Percentiles rank a stretch among this genome's conserved stretches.
These are phyloP conservation scores for Rhynchosporium agropyri DNA, from an alignment of 2,329 filamentous ascomycete genomes.

Conservation along the genomic window DNA sequence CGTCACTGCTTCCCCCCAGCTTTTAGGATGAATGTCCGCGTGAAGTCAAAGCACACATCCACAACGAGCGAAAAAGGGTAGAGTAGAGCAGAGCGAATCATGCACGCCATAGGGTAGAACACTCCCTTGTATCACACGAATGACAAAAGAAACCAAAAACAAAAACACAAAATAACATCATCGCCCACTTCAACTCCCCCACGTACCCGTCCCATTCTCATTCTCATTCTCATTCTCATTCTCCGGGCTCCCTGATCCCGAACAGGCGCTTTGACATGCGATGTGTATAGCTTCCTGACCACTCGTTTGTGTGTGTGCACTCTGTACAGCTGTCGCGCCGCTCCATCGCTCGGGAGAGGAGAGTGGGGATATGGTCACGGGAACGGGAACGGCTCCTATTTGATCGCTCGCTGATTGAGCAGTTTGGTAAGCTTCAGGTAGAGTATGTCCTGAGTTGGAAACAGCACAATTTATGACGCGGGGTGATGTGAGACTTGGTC, in stretches of 20 bases:
- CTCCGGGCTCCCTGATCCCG: background rate
- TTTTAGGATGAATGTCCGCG: no score
- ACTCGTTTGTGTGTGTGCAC: background rate
- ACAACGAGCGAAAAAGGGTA: no score
- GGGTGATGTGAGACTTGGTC: slow-evolving; percentile 14
- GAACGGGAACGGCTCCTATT: no score
- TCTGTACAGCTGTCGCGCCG: slow-evolving; percentile 14
- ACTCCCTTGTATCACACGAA: no score
- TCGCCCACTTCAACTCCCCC: slow-evolving; percentile 17
- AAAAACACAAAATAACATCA: background rate
- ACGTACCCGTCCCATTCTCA: slow-evolving; percentile 11
- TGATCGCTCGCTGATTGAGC: no score
- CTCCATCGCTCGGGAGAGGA: slow-evolving; percentile 17
- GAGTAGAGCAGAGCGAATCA: no score
- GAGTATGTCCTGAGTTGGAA: background rate
- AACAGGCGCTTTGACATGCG: background rate
- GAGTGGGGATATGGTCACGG: background rate
- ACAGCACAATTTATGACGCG: slow-evolving; percentile 7
- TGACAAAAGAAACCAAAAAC: no score
- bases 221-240: no score
- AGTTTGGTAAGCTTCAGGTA: no score
- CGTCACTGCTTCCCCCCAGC: background rate
- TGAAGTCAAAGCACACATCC: no score
- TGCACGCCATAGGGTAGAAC: no score
- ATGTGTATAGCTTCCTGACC: background rate